phyloP scores from a whole-genome alignment of 441 rosid species.

The Populus trichocarpa region DNA sequence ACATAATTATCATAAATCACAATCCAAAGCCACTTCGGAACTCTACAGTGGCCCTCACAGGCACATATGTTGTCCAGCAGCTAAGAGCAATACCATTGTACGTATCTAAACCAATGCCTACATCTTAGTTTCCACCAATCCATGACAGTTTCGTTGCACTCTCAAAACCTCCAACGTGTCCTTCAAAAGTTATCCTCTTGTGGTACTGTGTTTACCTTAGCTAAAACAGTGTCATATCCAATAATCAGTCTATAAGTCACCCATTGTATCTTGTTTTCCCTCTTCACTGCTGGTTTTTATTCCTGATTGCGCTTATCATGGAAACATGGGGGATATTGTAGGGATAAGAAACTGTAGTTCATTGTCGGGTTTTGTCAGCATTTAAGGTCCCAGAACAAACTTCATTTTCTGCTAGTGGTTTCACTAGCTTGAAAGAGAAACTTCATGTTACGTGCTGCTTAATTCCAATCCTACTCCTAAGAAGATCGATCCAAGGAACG shows the following conservation, averaged over 20 bases:
- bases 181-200: neutral
- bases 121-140: neutral
- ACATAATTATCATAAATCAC: slow-evolving; percentile 1
- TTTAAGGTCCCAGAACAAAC: neutral
- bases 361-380: neutral
- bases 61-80: slow-evolving; percentile 4
- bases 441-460: neutral
- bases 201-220: slow-evolving; percentile 18
- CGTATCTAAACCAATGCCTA: neutral
- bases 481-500: neutral
- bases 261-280: neutral
- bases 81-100: neutral
- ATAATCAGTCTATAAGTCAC: neutral
- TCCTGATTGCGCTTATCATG: neutral
- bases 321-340: neutral
- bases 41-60: neutral
- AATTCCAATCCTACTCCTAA: neutral
- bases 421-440: neutral
- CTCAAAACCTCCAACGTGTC: neutral
- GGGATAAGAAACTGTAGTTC: neutral
- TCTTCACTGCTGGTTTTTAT: neutral
- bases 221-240: slow-evolving; percentile 20
- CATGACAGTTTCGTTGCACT: neutral
- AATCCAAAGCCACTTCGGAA: slow-evolving; percentile 8
- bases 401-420: neutral